Evolutionary conservation across 2,329 filamentous ascomycete species (phyloP), one percentile per base, ranked within the genome.

Genomic region (Phaeophleospora eucalypticola): DNA sequence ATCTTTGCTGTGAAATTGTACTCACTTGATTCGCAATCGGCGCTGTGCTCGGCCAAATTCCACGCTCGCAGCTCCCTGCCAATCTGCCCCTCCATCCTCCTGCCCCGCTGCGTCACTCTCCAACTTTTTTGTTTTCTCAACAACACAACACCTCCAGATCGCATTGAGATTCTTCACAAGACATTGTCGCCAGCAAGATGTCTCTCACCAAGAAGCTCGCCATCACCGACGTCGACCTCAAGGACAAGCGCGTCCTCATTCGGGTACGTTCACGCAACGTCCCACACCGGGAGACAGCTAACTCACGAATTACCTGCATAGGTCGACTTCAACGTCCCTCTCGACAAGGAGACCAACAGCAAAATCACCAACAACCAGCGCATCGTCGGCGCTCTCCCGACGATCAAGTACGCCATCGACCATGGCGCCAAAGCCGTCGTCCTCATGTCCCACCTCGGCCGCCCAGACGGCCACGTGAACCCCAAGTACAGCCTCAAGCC

Each of bases 241-340:
- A 95, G 83, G 91, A 80, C 82, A 98, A 98, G 84, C 84, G 90
- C 65, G 93, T 97, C 72, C 81, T 98, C 65, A 96, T 98, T 71
- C 87, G 93, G 67, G 93, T 95, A 36, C 45, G 51, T 49, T 32
- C 27, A 15, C 17, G 7, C 37, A 37, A 36, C 15, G 4, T 24
- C 46, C 15, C 21, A 44, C 50, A 21, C 12, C 35, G 36, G 32
- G 36, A 35, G 51, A 42, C 49, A 48, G 54, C 64, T 62, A 57
- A 65, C 47, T 43, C 18, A 39, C 41, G 3, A 6, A 12, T 6
- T 44, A 8, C 29, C 8, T 29, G 18, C 35, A 42, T 65, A 95
- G 90, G 91, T 98, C 71, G 93, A 98, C 82, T 98, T 98, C 84
- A 98, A 98, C 75, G 94, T 98, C 48, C 93, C 93, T 57, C 89